Conservation (phyloP, 495 filamentous ascomycete genomes). For the Penicillium cosmopolitanum region DNA sequence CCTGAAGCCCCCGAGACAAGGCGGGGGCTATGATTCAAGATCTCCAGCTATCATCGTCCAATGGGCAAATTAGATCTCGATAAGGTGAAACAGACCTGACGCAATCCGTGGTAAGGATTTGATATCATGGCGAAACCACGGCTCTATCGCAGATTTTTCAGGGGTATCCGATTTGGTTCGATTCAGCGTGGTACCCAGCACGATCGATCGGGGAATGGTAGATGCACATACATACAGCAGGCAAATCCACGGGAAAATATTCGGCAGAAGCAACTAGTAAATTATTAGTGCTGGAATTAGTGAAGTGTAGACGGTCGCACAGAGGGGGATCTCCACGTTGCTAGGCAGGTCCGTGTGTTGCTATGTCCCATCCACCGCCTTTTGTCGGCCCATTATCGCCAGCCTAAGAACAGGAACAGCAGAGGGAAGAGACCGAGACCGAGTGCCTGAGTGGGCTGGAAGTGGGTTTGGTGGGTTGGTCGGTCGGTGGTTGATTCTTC, state of each 20-base stretch:
- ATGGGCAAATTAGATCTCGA: conserved; percentile 6
- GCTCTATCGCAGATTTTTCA: conserved; percentile 3
- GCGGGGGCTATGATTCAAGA: background rate
- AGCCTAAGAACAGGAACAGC: background rate
- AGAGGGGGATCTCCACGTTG: background rate
- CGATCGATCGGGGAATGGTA: no score
- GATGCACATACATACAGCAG: background rate
- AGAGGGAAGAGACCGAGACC: background rate
- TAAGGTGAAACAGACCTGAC: conserved; percentile 8
- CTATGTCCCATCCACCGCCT: background rate
- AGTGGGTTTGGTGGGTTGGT: background rate
- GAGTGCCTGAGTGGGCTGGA: no score
- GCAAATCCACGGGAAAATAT: no score
- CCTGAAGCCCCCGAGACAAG: background rate
- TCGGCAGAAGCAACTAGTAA: background rate
- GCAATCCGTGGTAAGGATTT: background rate
- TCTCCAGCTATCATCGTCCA: background rate
- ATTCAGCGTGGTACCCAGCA: no score
- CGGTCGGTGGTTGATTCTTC: background rate
- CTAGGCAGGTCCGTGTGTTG: background rate
- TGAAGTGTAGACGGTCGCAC: background rate
- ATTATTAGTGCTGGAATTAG: background rate
- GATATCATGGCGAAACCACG: background rate
- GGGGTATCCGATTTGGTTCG: background rate
- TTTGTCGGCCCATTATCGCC: background rate